These are phyloP conservation scores for Aspergillus awamori DNA, from an alignment of 2,329 filamentous ascomycete genomes.

Conservation along the genomic window DNA sequence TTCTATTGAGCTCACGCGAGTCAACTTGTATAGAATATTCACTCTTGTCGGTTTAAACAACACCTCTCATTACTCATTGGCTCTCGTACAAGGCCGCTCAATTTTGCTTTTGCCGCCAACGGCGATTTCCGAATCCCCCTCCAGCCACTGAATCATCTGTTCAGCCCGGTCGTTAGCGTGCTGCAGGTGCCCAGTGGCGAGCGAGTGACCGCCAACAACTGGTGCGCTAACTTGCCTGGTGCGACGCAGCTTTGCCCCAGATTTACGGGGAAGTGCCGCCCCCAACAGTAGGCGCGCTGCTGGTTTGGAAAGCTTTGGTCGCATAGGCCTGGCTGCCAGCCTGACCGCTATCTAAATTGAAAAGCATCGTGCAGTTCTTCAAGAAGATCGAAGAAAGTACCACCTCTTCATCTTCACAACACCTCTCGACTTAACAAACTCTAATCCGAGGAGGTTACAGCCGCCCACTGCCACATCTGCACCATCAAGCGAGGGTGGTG, in stretches of 20 bases:
- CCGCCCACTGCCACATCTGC: neutral
- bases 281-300: no score
- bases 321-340: neutral
- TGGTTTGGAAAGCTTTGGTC: neutral
- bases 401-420: neutral
- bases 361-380: neutral
- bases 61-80: neutral
- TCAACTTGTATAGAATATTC: neutral
- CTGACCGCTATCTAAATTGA: neutral
- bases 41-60: neutral
- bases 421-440: neutral
- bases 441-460: neutral
- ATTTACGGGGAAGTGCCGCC: slow-evolving; percentile 1
- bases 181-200: slow-evolving; percentile 1
- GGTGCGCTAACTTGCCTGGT: neutral
- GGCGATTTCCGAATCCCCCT: neutral
- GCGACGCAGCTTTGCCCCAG: slow-evolving; percentile 5
- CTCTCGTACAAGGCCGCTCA: neutral
- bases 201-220: neutral
- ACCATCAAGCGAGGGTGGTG: neutral
- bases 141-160: slow-evolving; percentile 7
- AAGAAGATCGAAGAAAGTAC: neutral
- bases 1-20: neutral
- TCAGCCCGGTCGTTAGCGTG: slow-evolving; percentile 1
- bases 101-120: neutral